A percentile compares a stretch with the other conserved stretches of the same genome.
Conservation (phyloP, 257 asterid species). For the Solanum pinnatisectum region DNA sequence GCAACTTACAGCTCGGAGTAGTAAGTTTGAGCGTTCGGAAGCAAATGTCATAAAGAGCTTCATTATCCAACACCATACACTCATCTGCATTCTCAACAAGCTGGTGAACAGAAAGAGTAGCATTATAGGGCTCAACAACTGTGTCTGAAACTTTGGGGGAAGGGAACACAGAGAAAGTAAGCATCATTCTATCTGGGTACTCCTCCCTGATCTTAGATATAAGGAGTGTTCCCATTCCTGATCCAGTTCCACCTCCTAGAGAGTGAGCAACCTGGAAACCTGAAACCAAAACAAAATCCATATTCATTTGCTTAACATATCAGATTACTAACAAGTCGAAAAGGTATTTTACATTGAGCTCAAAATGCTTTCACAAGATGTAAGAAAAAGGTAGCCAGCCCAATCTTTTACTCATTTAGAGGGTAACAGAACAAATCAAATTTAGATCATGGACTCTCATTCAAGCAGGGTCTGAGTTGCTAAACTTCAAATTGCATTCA, state of each 20-base stretch:
- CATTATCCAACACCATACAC: conserved; percentile 78
- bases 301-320: background rate
- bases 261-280: conserved; percentile 79
- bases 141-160: conserved; percentile 81
- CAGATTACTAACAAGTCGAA: background rate
- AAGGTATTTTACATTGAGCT: background rate
- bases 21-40: conserved; percentile 68
- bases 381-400: background rate
- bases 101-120: conserved; percentile 74
- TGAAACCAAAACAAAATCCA: conserved; percentile 7
- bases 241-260: conserved; percentile 83
- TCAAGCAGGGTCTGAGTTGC: background rate
- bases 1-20: conserved; percentile 62
- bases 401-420: background rate
- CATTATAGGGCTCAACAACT: conserved; percentile 77
- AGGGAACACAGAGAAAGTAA: conserved; percentile 76
- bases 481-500: background rate
- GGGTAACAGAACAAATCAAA: background rate
- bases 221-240: conserved; percentile 81
- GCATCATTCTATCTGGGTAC: conserved; percentile 83
- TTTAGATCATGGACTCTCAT: background rate
- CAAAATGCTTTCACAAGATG: background rate
- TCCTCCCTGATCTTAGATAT: conserved; percentile 78
- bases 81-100: conserved; percentile 80
- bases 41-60: conserved; percentile 63